Evolutionary conservation across 2,329 filamentous ascomycete species (phyloP), one percentile per base, ranked within the genome.

Genomic region (Boeremia lycopersici): DNA sequence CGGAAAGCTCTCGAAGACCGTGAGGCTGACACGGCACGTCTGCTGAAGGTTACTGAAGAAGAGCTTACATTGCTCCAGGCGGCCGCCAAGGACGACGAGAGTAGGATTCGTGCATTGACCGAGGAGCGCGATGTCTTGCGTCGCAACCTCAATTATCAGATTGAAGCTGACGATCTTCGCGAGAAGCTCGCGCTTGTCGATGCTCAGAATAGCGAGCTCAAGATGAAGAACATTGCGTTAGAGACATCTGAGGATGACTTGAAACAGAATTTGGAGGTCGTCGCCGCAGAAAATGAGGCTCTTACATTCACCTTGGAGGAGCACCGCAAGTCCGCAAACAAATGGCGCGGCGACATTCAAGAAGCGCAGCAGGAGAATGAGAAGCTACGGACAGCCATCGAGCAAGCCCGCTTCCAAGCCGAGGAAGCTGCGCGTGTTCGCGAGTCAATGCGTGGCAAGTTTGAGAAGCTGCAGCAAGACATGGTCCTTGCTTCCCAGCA

Each of bases 391-490:
- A 86, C 85, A 70, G 86, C 87, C 28, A 85, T 96, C 53, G 85
- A 88, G 57, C 88, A 86, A 19, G 81, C 96, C 50, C 86, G 87
- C 58, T 84, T 84, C 40, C 92, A 96, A 70, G 85, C 95, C 36
- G 88, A 95, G 68, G 93, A 96, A 77, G 93, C 91, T 68, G 87
- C 93, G 69, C 86, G 89, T 60, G 84, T 96, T 55, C 88, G 92
- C 53, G 91, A 96, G 71, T 86, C 83, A 57, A 93, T 96, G 84
- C 88, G 91, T 62, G 81, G 82, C 72, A 96, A 95, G 75, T 89
- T 97, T 68, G 86, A 93, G 64, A 86, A 86, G 56, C 80, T 99
- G 34, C 93, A 98, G 75, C 85, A 91, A 60, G 91, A 97, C 64
- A 93, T 98, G 88, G 84, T 87, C 29, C 81, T 81, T 51, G 90